These are phyloP conservation scores for Sugiyamaella xylanicola DNA, from an alignment of 1,139 yeast species.

Conservation along the genomic window DNA sequence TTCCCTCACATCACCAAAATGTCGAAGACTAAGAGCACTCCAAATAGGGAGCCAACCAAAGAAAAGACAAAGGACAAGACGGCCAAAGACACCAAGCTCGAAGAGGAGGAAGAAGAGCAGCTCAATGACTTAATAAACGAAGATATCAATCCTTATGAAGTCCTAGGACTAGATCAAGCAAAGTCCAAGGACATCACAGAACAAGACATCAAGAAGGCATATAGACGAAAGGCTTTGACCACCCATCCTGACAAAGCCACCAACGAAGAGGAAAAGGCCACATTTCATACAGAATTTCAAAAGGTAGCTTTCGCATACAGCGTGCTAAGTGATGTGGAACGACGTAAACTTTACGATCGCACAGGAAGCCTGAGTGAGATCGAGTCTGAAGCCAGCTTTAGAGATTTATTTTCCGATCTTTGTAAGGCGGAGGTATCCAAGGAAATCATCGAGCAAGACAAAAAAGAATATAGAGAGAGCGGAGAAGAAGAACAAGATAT, in stretches of 20 bases:
- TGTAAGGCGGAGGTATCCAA: conserved; percentile 59
- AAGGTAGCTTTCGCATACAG: conserved; percentile 75
- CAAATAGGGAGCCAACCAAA: background rate
- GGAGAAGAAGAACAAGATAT: conserved; percentile 71
- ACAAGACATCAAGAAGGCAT: conserved; percentile 66
- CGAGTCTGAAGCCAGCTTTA: conserved; percentile 59
- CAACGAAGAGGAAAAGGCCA: conserved; percentile 41
- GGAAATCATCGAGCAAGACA: conserved; percentile 75
- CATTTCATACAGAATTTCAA: conserved; percentile 57
- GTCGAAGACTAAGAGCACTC: background rate
- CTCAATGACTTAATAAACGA: conserved; percentile 13
- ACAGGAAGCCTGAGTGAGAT: conserved; percentile 66
- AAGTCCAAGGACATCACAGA: conserved; percentile 50
- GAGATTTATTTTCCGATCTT: conserved; percentile 61
- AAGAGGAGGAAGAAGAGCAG: conserved; percentile 4
- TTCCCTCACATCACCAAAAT: background rate
- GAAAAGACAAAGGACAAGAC: background rate
- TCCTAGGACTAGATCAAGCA: conserved; percentile 44
- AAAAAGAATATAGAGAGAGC: conserved; percentile 59
- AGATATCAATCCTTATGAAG: conserved; percentile 60
- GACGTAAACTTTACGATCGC: conserved; percentile 61
- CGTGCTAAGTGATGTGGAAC: conserved; percentile 60
- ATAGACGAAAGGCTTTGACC: conserved; percentile 66
- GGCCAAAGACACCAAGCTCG: background rate
- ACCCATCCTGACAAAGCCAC: conserved; percentile 80